Evolutionary conservation across 352 stramenopile species (phyloP), one percentile per base, ranked within the genome.

Genomic region (Phytophthora aleatoria): DNA sequence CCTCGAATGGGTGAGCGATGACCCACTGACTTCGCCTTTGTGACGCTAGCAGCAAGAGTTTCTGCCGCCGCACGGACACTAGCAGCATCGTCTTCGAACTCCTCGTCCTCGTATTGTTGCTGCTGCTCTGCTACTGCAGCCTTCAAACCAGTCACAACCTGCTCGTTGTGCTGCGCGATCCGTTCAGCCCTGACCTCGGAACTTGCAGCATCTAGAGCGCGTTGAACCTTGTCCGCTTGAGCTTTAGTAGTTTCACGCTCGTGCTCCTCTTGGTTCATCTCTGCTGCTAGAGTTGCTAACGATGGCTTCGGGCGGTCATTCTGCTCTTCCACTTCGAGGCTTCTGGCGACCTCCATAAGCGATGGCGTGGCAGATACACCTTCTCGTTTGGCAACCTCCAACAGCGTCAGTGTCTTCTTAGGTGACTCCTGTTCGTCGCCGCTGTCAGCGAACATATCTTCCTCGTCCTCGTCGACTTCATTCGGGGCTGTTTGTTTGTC

Each of bases 1-100:
- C 33, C 26, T 44, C 42, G 45, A 27, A 4, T 56, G 24, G 64
- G 58, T 43, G 64, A 67, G 5, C 58, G 58, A n/a, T 64, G 64
- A 13, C 58, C 45, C 26, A 57, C 39, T 3, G 59, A 61, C 63
- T 51, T 74, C 1, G 57, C 47, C 50, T 72, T 71, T 16, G 57
- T 39, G 31, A 64, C 62, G 56, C 80, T 80, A 5, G 78, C 67
- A 24, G 67, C 57, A 7, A 74, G 53, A 28, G 24, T 68, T 68
- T 44, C 64, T 67, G 30, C 64, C 26, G 61, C 55, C 60, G 26
- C 49, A 62, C 39, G 26, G n/a, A 68, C 51, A 62, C 58, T 67
- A 27, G 57, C 66, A 47, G 64, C 62, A 3, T 89, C 76, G 16
- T 77, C 63, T 45, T 87, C 80, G 42, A 92, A 89, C 7, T 76